Conservation (phyloP, 2,329 filamentous ascomycete genomes). For the Trichophyton benhamiae region DNA sequence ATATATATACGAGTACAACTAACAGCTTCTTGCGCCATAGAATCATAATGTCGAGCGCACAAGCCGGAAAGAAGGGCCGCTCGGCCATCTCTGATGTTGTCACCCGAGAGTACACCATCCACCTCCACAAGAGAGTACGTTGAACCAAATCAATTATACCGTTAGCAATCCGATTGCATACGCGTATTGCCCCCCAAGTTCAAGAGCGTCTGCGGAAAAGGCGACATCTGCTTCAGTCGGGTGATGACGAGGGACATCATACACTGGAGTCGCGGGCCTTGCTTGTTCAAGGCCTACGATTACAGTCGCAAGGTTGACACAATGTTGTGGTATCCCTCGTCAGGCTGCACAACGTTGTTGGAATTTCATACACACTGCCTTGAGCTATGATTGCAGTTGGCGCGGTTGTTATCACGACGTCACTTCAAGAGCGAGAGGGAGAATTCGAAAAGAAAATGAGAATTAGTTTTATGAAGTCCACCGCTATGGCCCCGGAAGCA, state of each 20-base stretch:
- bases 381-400: neutral
- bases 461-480: conserved; percentile 62
- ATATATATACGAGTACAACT: neutral
- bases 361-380: conserved; percentile 1
- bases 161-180: neutral
- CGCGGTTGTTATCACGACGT: neutral
- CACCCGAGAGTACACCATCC: conserved; percentile 99
- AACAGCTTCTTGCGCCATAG: neutral
- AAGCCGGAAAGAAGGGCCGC: conserved; percentile 62
- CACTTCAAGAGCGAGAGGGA: conserved; percentile 7
- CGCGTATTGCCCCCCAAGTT: neutral
- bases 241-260: neutral
- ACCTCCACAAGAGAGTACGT: conserved; percentile 98
- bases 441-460: conserved; percentile 8
- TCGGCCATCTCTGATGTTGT: conserved; percentile 99
- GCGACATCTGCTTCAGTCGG: neutral
- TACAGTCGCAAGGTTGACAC: neutral
- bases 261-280: neutral
- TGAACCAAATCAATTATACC: conserved; percentile 17
- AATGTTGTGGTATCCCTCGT: neutral
- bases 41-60: conserved; percentile 51
- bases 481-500: conserved; percentile 36
- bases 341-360: neutral
- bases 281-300: neutral
- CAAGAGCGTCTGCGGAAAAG: conserved; percentile 1